Evolutionary conservation across 129 eudicot genomes (phyloP).

Genomic region (Apium graveolens): DNA sequence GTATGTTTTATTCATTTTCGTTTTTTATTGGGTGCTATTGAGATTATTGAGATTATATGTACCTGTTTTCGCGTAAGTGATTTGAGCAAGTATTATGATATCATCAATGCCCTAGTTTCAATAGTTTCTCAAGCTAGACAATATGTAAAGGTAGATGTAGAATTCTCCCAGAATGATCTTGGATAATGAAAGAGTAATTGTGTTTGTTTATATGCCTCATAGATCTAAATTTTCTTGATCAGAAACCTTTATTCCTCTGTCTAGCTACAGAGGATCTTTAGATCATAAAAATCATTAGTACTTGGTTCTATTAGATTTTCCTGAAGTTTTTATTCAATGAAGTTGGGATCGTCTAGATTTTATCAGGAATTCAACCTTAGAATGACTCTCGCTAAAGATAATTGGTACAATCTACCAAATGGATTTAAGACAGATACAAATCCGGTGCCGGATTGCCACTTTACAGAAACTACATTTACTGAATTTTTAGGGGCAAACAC

Average conservation of each 20-base stretch:
- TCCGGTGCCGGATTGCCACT: not conserved
- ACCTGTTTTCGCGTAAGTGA: not conserved
- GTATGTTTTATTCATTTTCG: constrained; percentile 22
- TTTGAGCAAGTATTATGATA: too few species aligned
- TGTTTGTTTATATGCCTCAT: not conserved
- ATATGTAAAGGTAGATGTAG: not conserved
- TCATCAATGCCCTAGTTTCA: not conserved
- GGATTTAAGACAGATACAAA: too few species aligned
- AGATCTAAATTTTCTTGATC: not conserved
- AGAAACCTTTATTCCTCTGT: not conserved
- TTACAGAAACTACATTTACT: not conserved
- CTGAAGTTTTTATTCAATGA: too few species aligned
- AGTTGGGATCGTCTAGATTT: not conserved
- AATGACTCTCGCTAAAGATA: too few species aligned
- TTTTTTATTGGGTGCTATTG: not conserved
- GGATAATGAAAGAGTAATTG: not conserved
- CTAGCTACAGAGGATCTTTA: not conserved
- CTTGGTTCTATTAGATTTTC: too few species aligned
- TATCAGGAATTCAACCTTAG: not conserved
- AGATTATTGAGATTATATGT: too few species aligned
- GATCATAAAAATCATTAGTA: not conserved
- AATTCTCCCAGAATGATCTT: not conserved
- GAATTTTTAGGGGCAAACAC: not conserved
- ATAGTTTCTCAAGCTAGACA: too few species aligned
- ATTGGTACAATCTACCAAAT: too few species aligned